Base-by-base conservation (phyloP, 2,329 filamentous ascomycete species). In the Incumbomyces delicatus region DNA sequence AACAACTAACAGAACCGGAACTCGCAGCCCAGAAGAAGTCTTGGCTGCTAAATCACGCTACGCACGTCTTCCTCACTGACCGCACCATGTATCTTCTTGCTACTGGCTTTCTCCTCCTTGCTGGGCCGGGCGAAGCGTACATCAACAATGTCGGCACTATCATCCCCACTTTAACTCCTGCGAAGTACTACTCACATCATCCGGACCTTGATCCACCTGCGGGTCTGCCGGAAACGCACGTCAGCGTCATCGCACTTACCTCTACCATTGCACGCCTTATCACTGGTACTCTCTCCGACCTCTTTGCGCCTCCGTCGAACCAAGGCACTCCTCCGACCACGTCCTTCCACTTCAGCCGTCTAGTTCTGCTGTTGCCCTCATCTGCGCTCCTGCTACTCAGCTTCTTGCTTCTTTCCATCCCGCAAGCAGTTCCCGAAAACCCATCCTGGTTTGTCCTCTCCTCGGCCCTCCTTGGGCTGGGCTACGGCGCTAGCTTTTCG, bases 141-240 rank as follows among this genome's bases (percentile, higher is more conserved):
- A 88, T 96, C 67, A 98, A 96, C 68, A 98, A 96, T 58, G 68
- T 98, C 8, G 92, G 92, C 31, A 95, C 89, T 18, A 83, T 98
- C 51, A 89, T 96, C 57, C 83, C 85, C 55, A 94, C 90, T 0
- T 72, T 95, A 2, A 86, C 85, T 37, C 76, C 77, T 4, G 69
- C 69, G n/a, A 76, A 76, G 12, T 80, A 78, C 14, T 63, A 68
- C 6, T 61, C 73, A 14, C 63, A 68, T 41, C 60, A 68, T 44
- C 60, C 56, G 62, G 61, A 73, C 14, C 63, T 69, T 41, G 61
- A 68, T 44, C 60, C 56, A 63, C 71, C 56, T 79, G 83, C 40
- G 77, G 85, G 41, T 75, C 85, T 33, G 80, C 88, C 47, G 6
- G 67, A 67, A 11, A 95, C 88, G 0, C 92, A 98, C 59, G 89